Evolutionary conservation across 2,329 filamentous ascomycete species (phyloP), one percentile per base, ranked within the genome.

Genomic region (Bipolaris zeicola): DNA sequence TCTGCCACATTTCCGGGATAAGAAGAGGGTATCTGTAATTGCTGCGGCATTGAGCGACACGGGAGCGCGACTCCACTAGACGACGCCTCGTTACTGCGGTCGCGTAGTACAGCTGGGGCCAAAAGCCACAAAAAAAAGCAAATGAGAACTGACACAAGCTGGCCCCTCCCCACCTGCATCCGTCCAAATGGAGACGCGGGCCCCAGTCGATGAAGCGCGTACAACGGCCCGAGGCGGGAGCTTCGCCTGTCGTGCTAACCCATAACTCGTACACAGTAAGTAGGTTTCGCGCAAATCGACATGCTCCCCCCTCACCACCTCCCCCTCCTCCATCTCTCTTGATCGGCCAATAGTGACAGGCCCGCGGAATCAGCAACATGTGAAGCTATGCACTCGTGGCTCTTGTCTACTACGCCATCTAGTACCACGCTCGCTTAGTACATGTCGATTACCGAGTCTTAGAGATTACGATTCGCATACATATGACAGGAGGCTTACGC

Each of bases 221-320:
- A 38, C 38, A 50, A 50, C 48, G 48, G 48, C 48, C 48, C 48
- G 48, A 26, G 14, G 31, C 48, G 48, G 38, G 18, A 34, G 20
- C 6, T 16, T 43, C 18, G 38, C 36, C 28, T 34, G 26, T 14
- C 7, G n/a, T 36, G 14, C 33, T 16, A 47, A 22, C 44, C 28
- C 11, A 24, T n/a, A n/a, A n/a, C 16, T 31, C 28, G 10, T 31
- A 31, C 11, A 10, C 28, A 16, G 18, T 31, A 31, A 31, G 28
- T 10, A 16, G 18, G 33, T 14, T 20, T 45, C 11, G 43, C 10
- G 28, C 43, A 22, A 45, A 42, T 8, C 14, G 22, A 24, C 20
- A 42, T 42, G 39, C 28, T 31, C 28, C 28, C 28, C 28, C 28
- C 28, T 31, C 28, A 31, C 28, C 28, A 31, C 28, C 28, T 31